Evolutionary conservation across 345 rosid genomes (phyloP).

Genomic region (Isatis tinctoria): DNA sequence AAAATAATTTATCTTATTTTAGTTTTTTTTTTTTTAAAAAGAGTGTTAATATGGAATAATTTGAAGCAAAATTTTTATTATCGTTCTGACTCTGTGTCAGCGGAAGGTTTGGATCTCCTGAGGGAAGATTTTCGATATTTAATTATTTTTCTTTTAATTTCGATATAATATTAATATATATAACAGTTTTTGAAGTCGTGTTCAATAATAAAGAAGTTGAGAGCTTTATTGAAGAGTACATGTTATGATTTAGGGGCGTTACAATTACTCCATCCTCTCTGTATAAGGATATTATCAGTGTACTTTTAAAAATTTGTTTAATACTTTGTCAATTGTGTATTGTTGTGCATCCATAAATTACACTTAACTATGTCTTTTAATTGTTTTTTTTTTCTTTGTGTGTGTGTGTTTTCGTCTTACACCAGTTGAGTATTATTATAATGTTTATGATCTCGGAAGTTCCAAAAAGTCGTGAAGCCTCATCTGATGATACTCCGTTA

Average conservation of each 20-base stretch:
- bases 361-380: background rate
- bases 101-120: slow-evolving; percentile 25
- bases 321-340: background rate
- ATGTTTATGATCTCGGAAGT: too few relatives aligned
- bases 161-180: too few relatives aligned
- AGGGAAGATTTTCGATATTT: background rate
- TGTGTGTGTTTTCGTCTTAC: background rate
- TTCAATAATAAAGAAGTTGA: background rate
- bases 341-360: background rate
- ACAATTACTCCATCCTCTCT: background rate
- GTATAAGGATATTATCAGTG: background rate
- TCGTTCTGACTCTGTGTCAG: background rate
- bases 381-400: too few relatives aligned
- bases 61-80: background rate
- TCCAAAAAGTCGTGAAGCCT: too few relatives aligned
- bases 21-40: background rate
- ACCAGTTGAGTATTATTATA: too few relatives aligned
- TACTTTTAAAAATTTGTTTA: background rate
- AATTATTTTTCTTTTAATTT: background rate
- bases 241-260: background rate
- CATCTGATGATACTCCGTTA: too few relatives aligned
- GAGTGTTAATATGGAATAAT: background rate
- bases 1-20: too few relatives aligned
- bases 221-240: background rate
- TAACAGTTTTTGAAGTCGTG: too few relatives aligned